Conservation (phyloP, 2,329 filamentous ascomycete genomes). For the Paraconiothyrium brasiliense region DNA sequence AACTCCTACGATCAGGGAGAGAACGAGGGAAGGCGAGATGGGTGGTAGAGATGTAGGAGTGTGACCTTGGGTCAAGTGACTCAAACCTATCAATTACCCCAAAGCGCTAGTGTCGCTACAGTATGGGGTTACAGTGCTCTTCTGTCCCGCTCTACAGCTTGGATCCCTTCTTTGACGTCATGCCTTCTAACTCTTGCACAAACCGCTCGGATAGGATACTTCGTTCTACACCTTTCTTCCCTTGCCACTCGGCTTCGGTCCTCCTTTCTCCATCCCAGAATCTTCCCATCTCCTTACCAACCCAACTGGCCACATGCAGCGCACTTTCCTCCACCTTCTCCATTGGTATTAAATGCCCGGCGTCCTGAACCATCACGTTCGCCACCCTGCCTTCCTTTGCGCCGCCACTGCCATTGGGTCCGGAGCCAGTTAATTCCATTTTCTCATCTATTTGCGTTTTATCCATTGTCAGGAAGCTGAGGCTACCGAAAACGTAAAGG, state of each 20-base stretch:
- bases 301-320: conserved; percentile 54
- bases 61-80: not conserved
- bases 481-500: conserved; percentile 74
- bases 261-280: conserved; percentile 48
- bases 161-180: conserved; percentile 31
- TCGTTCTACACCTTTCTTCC: conserved; percentile 40
- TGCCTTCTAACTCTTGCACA: conserved; percentile 38
- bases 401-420: conserved; percentile 74
- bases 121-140: not conserved
- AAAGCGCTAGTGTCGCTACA: not conserved
- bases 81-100: not conserved
- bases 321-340: conserved; percentile 77
- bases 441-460: conserved; percentile 65
- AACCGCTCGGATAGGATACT: conserved; percentile 39
- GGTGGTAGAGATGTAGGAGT: not conserved
- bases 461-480: conserved; percentile 64
- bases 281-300: conserved; percentile 47
- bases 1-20: not conserved
- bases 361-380: conserved; percentile 69
- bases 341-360: conserved; percentile 86
- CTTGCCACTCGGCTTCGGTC: conserved; percentile 44
- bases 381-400: conserved; percentile 71
- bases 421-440: conserved; percentile 70
- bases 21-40: not conserved
- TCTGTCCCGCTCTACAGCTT: conserved; percentile 30